These are phyloP conservation scores for Elaeagnus macrophylla DNA, from an alignment of 306 rosid species.

Conservation along the genomic window DNA sequence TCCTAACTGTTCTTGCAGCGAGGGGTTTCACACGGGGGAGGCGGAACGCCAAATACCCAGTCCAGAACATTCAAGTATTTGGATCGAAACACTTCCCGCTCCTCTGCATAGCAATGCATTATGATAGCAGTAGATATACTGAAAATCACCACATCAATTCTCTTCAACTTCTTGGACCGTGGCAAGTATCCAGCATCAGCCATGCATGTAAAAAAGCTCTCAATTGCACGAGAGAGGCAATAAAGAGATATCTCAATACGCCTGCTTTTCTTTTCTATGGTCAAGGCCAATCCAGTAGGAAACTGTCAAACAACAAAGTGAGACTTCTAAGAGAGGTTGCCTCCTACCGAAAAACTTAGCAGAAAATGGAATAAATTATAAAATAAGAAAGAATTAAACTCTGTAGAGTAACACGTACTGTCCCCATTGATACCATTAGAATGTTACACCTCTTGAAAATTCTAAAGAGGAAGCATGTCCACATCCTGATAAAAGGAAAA, in stretches of 20 bases:
- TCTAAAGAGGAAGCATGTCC: constrained; percentile 78
- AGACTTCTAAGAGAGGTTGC: constrained; percentile 1
- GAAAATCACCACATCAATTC: constrained; percentile 75
- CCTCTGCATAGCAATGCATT: constrained; percentile 93
- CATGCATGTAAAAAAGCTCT: constrained; percentile 84
- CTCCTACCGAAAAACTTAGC: no score
- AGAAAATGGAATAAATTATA: not conserved
- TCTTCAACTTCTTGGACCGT: constrained; percentile 50
- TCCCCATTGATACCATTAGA: constrained; percentile 80
- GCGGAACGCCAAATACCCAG: constrained; percentile 96
- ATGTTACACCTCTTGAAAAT: constrained; percentile 59
- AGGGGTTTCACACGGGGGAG: constrained; percentile 79
- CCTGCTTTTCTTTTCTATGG: constrained; percentile 81
- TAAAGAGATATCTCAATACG: constrained; percentile 83
- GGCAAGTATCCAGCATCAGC: constrained; percentile 68
- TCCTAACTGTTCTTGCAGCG: constrained; percentile 34
- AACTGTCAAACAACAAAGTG: constrained; percentile 38
- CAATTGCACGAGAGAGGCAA: constrained; percentile 81
- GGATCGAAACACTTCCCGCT: constrained; percentile 90
- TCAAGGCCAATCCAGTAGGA: constrained; percentile 67
- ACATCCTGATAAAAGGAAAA: constrained; percentile 51
- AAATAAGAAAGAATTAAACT: not conserved
- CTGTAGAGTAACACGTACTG: constrained; percentile 38
- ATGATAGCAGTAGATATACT: constrained; percentile 92
- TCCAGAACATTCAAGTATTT: constrained; percentile 76